Percentiles rank a stretch among this genome's conserved stretches.
phyloP scores from a whole-genome alignment of 495 filamentous ascomycete species.

The Tuber magnatum region DNA sequence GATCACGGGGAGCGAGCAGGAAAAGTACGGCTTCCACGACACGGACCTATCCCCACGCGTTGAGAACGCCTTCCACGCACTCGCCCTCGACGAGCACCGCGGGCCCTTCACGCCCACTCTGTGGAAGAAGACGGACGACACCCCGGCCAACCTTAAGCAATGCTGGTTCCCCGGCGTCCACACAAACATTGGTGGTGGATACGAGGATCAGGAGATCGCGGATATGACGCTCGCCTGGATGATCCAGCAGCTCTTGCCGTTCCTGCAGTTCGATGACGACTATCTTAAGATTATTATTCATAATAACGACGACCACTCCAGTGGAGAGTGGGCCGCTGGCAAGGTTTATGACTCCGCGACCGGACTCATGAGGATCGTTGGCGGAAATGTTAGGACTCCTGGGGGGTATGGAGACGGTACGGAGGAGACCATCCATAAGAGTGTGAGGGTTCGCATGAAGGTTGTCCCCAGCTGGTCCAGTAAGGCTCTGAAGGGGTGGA shows the following conservation, averaged over 20 bases:
- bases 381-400: constrained; percentile 27
- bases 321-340: constrained; percentile 33
- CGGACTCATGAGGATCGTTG: constrained; percentile 28
- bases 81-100: constrained; percentile 63
- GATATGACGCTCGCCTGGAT: constrained; percentile 62
- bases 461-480: constrained; percentile 25
- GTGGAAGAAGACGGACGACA: constrained; percentile 44
- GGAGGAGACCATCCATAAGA: constrained; percentile 31
- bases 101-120: constrained; percentile 58
- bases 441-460: constrained; percentile 22
- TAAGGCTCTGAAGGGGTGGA: constrained; percentile 28
- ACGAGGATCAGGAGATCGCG: constrained; percentile 55
- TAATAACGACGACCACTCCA: constrained; percentile 27
- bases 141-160: constrained; percentile 52
- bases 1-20: constrained; percentile 43
- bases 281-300: constrained; percentile 38
- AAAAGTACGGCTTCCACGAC: constrained; percentile 46
- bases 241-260: constrained; percentile 35
- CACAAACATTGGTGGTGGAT: constrained; percentile 59
- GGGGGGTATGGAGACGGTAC: constrained; percentile 24
- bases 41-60: constrained; percentile 42
- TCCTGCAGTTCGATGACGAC: constrained; percentile 39
- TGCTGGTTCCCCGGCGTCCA: constrained; percentile 69
- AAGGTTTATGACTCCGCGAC: constrained; percentile 35
- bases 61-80: constrained; percentile 64